A percentile compares a stretch with the other conserved stretches of the same genome.
phyloP scores from a whole-genome alignment of 2,329 filamentous ascomycete genomes.

The Venturia oleaginea region DNA sequence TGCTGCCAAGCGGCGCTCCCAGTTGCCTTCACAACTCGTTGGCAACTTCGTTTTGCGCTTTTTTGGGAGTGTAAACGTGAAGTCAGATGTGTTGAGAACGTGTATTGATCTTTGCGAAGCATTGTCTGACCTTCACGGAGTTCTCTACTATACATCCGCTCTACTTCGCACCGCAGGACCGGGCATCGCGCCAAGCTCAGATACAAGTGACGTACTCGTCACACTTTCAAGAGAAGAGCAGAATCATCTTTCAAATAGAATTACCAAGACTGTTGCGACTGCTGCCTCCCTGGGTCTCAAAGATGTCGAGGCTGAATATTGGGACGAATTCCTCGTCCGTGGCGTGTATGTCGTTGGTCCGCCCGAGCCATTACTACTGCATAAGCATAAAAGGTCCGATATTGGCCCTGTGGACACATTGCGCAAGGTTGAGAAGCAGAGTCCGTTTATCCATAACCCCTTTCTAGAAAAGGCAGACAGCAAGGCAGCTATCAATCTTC shows the following conservation, averaged over 20 bases:
- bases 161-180: conserved; percentile 74
- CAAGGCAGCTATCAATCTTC: conserved; percentile 50
- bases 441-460: conserved; percentile 93
- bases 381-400: conserved; percentile 46
- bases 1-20: conserved; percentile 16
- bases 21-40: conserved; percentile 42
- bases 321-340: conserved; percentile 91
- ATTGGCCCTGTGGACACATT: conserved; percentile 31
- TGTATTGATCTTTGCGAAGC: conserved; percentile 93
- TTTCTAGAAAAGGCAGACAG: conserved; percentile 61
- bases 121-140: conserved; percentile 80
- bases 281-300: conserved; percentile 64
- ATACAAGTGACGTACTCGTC: conserved; percentile 60
- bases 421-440: conserved; percentile 33
- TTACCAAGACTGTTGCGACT: conserved; percentile 73
- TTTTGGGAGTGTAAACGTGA: conserved; percentile 72
- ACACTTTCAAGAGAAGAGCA: conserved; percentile 75
- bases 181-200: conserved; percentile 61
- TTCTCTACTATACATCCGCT: conserved; percentile 79
- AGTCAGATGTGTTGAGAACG: conserved; percentile 77
- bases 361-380: conserved; percentile 48
- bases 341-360: conserved; percentile 60
- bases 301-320: conserved; percentile 73
- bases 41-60: conserved; percentile 41
- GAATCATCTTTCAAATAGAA: conserved; percentile 70